Evolutionary conservation across 257 asterid species (phyloP), one percentile per base, ranked within the genome.

Genomic region (Solanum neorickii): DNA sequence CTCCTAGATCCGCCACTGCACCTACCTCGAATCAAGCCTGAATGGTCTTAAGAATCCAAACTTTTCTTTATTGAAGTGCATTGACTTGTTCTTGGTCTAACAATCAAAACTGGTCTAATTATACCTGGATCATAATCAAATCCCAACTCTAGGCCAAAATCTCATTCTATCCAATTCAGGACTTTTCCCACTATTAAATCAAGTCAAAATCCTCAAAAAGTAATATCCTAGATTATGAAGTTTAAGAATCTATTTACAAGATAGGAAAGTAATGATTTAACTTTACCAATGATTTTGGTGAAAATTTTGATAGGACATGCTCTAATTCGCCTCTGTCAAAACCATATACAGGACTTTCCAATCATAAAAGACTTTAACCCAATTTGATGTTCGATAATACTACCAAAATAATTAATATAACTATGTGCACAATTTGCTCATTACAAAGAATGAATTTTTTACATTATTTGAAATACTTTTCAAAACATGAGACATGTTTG

Each of bases 291-390:
- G 12, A 56, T 7, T 56, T 56, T 56, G 65, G 25, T 56, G 12
- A 56, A 56, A 56, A 56, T 2, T 2, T 56, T 56, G 25, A 56
- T 56, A 56, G 23, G 25, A 56, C 10, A 4, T 56, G 5, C 65
- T 11, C 65, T 18, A 20, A 56, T 56, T 9, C 12, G 1, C 65
- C n/a, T n/a, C n/a, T 18, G 11, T 56, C 12, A 56, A 56, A 56
- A 10, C 5, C 23, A 56, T 52, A 9, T 16, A 52, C 7, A 0
- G 9, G 9, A 52, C 60, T 16, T 52, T 0, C 21, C 4, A 16
- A 52, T 52, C 60, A 52, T 52, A 16, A 16, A 16, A 52, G 3
- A 52, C 60, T 52, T 3, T 52, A 52, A 52, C 60, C 60, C 23
- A 52, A 52, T 3, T 52, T 4, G 20, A 21, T 52, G 23, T 21